phyloP scores from a whole-genome alignment of 495 filamentous ascomycete species.

The Penicillium malachiteum region DNA sequence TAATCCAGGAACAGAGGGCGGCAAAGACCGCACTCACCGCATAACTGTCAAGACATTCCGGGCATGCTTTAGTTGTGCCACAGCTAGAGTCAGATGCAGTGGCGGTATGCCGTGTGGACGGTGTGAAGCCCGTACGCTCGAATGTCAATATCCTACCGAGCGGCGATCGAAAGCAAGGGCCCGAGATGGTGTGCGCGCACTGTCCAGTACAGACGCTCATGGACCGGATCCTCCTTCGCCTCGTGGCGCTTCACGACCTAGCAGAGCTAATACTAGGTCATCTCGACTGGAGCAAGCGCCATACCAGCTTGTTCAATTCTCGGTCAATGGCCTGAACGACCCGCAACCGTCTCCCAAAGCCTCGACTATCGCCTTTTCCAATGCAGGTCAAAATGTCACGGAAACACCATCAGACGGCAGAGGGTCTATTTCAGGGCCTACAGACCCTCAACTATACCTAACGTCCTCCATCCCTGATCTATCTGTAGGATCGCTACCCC shows the following conservation, averaged over 20 bases:
- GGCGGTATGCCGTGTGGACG: constrained; percentile 52
- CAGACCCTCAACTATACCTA: constrained; percentile 10
- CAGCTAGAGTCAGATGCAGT: constrained; percentile 55
- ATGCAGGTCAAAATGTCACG: not conserved
- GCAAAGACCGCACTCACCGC: constrained; percentile 40
- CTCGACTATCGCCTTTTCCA: constrained; percentile 1
- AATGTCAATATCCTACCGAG: constrained; percentile 52
- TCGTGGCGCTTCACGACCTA: not conserved
- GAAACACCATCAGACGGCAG: constrained; percentile 7
- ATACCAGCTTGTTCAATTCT: constrained; percentile 24
- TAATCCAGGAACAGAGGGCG: constrained; percentile 37
- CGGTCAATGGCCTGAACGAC: constrained; percentile 9
- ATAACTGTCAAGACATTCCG: constrained; percentile 49
- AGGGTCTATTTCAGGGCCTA: not conserved
- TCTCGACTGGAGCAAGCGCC: constrained; percentile 2
- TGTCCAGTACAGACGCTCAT: constrained; percentile 12
- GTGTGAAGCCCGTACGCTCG: constrained; percentile 50
- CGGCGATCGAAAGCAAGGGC: constrained; percentile 40
- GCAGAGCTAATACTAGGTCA: not conserved
- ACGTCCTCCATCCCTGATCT: constrained; percentile 7
- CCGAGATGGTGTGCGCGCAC: constrained; percentile 15
- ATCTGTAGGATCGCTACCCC: constrained; percentile 5
- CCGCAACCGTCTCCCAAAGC: constrained; percentile 10
- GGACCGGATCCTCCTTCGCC: constrained; percentile 14
- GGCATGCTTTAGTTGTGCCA: constrained; percentile 57